Conservation (phyloP, 2,329 filamentous ascomycete genomes). For the Colletotrichum orbiculare region DNA sequence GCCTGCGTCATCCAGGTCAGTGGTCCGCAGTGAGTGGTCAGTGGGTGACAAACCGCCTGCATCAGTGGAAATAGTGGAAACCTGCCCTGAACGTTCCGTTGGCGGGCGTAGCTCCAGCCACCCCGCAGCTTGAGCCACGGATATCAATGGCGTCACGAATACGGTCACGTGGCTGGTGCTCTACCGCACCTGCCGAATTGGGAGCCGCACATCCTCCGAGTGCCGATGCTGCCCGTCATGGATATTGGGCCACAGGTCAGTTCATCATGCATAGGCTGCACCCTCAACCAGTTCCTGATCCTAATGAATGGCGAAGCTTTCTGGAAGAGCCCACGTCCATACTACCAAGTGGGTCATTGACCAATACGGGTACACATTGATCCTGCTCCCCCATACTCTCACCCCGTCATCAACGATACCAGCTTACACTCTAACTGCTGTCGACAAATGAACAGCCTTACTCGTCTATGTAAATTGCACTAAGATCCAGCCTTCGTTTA, state of each 20-base stretch:
- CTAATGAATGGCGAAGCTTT: no score
- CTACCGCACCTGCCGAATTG: slow-evolving; percentile 14
- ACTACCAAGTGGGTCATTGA: no score
- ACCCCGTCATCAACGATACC: background rate
- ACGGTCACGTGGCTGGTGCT: slow-evolving; percentile 16
- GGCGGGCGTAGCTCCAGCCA: slow-evolving; percentile 17
- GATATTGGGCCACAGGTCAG: no score
- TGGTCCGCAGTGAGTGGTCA: background rate
- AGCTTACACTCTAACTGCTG: background rate
- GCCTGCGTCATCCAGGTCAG: slow-evolving; percentile 34
- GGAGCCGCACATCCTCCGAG: background rate
- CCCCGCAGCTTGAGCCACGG: slow-evolving; percentile 1
- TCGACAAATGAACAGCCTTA: background rate
- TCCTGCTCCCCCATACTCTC: no score
- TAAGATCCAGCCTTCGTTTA: no score
- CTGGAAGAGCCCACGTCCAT: no score
- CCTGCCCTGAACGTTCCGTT: slow-evolving; percentile 20
- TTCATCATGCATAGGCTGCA: no score
- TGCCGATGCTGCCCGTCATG: no score
- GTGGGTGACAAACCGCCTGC: slow-evolving; percentile 6
- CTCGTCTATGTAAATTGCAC: no score
- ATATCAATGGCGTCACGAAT: slow-evolving; percentile 31
- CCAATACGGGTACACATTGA: no score
- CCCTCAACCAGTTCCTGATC: no score
- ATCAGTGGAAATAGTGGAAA: slow-evolving; percentile 11